Base-by-base conservation (phyloP, 495 filamentous ascomycete species). In the Aspergillus nanangensis region DNA sequence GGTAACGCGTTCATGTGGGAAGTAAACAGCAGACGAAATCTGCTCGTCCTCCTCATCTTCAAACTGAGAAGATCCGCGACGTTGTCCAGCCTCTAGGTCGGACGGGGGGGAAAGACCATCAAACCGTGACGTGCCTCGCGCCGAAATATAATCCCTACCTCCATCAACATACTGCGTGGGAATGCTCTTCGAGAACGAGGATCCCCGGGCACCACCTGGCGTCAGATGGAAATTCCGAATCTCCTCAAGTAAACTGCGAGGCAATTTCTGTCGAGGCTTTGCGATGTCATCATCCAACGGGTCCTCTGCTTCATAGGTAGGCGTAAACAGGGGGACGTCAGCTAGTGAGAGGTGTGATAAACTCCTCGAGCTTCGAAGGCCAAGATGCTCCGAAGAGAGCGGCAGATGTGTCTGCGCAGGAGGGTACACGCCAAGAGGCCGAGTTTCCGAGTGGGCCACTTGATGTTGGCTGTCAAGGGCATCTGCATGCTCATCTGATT, bases 11-110 rank as follows among this genome's bases (percentile, higher is more conserved):
- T 87, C 82, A 70, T 97, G 93, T 15, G 93, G 93, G 51, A 93
- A 79, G 63, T 97, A 98, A 41, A 95, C 74, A 9, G 92, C 92
- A 32, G 92, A 96, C 8, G 87, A 91, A 38, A 98, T 96, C 62
- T 95, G 88, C 58, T 97, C 93, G 60, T 88, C 90, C 43, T 93
- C 89, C 20, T 95, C 88, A 25, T 86, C 86, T 42, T 87, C 86
- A 35, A 57, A 55, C 78, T 75, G 41, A 63, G 66, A 45, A 63
- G 70, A 61, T 74, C 73, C 50, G 18, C 60, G 59, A 39, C 52
- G 56, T 21, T 58, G 59, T 44, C 57, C 61, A 33, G 53, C 51
- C 27, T 67, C 59, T 10, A 58, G 58, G 39, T 57, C 61, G 0
- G 64, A 43, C 1, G 55, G 47, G 1, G 60, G 52, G 2, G 60